Conservation (phyloP, 2,329 filamentous ascomycete species). For the Arthrocladium fulminans region DNA sequence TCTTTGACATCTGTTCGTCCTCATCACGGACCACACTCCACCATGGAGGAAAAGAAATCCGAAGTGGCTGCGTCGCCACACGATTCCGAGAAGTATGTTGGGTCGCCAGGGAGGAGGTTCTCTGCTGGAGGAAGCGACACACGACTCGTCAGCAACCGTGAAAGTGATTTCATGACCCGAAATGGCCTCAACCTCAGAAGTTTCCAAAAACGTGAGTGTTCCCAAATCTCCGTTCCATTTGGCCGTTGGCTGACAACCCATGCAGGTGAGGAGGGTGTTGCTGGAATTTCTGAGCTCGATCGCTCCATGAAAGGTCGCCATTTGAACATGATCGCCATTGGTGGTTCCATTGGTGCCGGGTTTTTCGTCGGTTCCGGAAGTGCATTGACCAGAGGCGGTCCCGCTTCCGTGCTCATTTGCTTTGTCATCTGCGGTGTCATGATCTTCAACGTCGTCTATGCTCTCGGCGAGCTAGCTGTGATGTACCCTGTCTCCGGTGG, state of each 20-base stretch:
- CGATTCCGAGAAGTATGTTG: not conserved
- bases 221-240: not conserved
- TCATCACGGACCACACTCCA: not conserved
- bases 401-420: constrained; percentile 67
- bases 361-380: constrained; percentile 76
- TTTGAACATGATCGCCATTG: constrained; percentile 57
- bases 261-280: constrained; percentile 11
- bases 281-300: constrained; percentile 12
- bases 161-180: constrained; percentile 22
- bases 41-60: not conserved
- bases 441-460: constrained; percentile 86
- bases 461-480: constrained; percentile 85
- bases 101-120: not conserved
- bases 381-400: constrained; percentile 59
- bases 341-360: constrained; percentile 52
- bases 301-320: constrained; percentile 40
- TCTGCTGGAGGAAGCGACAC: not conserved
- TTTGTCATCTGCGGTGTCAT: constrained; percentile 72
- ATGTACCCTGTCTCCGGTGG: constrained; percentile 83
- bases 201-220: constrained; percentile 20
- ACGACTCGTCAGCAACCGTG: constrained; percentile 6
- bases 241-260: constrained; percentile 4
- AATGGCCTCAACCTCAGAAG: constrained; percentile 22
- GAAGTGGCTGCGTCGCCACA: not conserved
- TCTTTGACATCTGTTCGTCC: not conserved